Evolutionary conservation across 331 rosid species (phyloP).

Genomic region (Cydonia oblonga): DNA sequence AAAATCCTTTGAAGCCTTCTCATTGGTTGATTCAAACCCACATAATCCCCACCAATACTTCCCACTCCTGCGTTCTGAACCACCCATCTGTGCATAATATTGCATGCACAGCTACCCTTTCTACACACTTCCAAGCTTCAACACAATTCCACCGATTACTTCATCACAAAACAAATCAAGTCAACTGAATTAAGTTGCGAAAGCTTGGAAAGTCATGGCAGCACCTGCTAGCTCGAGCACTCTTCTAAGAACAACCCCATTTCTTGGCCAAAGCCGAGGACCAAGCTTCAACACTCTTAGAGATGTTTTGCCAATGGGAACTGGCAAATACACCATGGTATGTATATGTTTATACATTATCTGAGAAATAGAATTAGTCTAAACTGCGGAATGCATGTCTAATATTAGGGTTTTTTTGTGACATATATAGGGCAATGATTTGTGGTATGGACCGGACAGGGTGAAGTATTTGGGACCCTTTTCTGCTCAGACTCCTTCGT

Average conservation of each 20-base stretch:
- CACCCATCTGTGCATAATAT: conserved; percentile 40
- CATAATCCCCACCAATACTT: conserved; percentile 29
- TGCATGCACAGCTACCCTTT: conserved; percentile 4
- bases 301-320: conserved; percentile 64
- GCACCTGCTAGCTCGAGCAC: conserved; percentile 53
- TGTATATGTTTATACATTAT: not conserved
- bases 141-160: not conserved
- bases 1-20: conserved; percentile 55
- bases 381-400: not conserved
- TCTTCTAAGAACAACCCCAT: conserved; percentile 53
- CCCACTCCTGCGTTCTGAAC: conserved; percentile 19
- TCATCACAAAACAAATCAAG: not conserved
- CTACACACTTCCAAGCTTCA: conserved; percentile 15
- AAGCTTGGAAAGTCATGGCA: conserved; percentile 33
- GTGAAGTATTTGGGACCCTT: conserved; percentile 75
- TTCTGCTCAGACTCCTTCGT: conserved; percentile 72
- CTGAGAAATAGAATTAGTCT: not conserved
- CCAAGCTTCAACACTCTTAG: conserved; percentile 38
- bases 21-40: conserved; percentile 45
- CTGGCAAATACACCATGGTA: conserved; percentile 66
- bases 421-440: conserved; percentile 38
- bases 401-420: not conserved
- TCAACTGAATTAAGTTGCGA: not conserved
- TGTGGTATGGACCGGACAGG: conserved; percentile 81
- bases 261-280: conserved; percentile 51